Evolutionary conservation across 164 flowering plant species (phyloP), one percentile per base, ranked within the genome.

Genomic region (Umbellularia californica): DNA sequence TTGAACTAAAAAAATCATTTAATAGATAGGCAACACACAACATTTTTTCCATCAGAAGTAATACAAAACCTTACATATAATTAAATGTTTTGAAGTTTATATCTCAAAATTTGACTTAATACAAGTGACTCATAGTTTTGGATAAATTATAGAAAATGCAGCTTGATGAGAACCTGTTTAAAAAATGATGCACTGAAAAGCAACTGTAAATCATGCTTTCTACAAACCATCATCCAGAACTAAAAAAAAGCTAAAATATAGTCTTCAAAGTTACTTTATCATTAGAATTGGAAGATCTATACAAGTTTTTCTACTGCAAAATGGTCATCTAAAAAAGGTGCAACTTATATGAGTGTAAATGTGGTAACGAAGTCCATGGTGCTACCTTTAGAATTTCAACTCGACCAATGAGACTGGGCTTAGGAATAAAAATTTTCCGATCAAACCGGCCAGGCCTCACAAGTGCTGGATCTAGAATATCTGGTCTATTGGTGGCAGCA

Each of bases 401-500:
- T 2, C 98, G 97, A 28, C 98, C 98, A 7, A 88, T 85, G 35
- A 89, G 77, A 14, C 97, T 90, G 70, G 98, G 98, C 70, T 89
- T 93, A 58, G 99, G 97, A 60, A 95, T 89, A 73, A 65, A 83
- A 62, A 95, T 91, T 75, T 93, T 95, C 65, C 97, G 82, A 80
- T 95, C 97, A 82, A 95, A 95, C 69, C 98, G 84, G 50, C 98
- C 98, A 58, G 97, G 97, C 75, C 98, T 88, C 50, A 95, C 97
- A 76, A 95, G 97, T 55, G 98, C 98, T 76, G 95, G 90, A 84
- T 95, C 98, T 72, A 95, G 88, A 79, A 95, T 95, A 81, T 95
- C 98, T 27, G 97, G 94, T 80, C 98, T 88, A 81, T 95, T 95
- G 79, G 98, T 95, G 58, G 97, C 94, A 72, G 98, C 98, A 76